Evolutionary conservation across 768 basidiomycete genomes (phyloP).

Genomic region (Serendipita sp.): DNA sequence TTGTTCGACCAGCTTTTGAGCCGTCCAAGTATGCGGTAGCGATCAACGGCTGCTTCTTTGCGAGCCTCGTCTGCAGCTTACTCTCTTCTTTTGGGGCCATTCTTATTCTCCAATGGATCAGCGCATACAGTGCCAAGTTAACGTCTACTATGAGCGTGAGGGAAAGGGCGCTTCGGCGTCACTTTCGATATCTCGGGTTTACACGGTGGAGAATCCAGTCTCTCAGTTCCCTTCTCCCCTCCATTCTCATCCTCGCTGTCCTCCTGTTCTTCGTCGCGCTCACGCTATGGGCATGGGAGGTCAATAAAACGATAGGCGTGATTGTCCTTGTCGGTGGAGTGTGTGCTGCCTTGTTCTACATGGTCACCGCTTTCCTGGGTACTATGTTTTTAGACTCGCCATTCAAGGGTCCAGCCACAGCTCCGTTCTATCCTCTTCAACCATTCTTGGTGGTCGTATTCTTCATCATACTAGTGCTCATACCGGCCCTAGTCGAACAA

Average conservation of each 20-base stretch:
- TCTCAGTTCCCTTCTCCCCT: constrained; percentile 1
- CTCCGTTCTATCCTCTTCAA: too few species aligned
- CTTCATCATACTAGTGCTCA: too few species aligned
- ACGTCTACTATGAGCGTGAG: neutral
- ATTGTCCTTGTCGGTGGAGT: constrained; percentile 7
- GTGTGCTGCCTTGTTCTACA: neutral
- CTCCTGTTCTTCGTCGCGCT: constrained; percentile 13
- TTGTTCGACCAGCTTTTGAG: neutral
- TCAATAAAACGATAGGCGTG: constrained; percentile 7
- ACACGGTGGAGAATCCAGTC: neutral
- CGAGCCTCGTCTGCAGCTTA: neutral
- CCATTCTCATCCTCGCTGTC: constrained; percentile 9
- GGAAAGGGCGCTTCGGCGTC: neutral
- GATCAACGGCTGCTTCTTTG: neutral
- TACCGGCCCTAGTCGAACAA: too few species aligned
- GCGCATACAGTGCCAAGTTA: neutral
- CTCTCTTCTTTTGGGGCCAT: neutral
- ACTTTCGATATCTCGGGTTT: neutral
- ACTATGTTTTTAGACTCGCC: too few species aligned
- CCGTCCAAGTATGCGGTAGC: neutral
- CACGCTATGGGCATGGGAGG: constrained; percentile 9
- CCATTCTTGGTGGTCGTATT: too few species aligned
- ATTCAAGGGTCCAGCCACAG: too few species aligned
- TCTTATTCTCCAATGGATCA: neutral
- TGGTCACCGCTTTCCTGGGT: neutral